Conservation (phyloP, 2,329 filamentous ascomycete genomes). For the Trichophyton rubrum region DNA sequence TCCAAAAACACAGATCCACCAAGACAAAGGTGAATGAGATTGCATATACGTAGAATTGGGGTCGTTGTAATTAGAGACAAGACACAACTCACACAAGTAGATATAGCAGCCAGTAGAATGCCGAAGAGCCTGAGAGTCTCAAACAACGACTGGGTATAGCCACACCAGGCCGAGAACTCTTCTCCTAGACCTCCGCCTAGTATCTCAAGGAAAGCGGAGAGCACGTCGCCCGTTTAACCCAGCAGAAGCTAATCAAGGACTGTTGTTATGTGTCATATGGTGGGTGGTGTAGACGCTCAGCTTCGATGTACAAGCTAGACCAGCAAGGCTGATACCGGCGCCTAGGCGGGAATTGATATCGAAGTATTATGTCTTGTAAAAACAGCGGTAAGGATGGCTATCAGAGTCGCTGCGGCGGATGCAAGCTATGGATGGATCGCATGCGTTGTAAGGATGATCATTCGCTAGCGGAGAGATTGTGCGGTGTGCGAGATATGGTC, state of each 20-base stretch:
- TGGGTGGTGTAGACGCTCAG: neutral
- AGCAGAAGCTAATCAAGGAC: neutral
- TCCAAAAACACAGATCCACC: neutral
- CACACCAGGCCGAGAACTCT: neutral
- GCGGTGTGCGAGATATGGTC: neutral
- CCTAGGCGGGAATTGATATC: neutral
- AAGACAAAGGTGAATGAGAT: neutral
- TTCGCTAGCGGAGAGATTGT: neutral
- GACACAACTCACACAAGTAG: neutral
- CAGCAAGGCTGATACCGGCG: neutral
- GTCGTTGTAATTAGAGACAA: neutral
- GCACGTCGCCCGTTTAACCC: neutral
- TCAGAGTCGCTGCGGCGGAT: neutral
- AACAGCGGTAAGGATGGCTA: neutral
- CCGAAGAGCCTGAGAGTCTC: neutral
- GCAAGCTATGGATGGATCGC: neutral
- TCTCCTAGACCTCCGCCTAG: neutral
- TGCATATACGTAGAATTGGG: neutral
- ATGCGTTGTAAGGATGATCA: neutral
- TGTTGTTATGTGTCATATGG: neutral
- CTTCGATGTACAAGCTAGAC: neutral
- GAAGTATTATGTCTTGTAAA: neutral
- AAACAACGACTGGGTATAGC: neutral
- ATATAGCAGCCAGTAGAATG: neutral
- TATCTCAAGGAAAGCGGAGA: neutral